Percentiles rank a stretch among this genome's conserved stretches.
phyloP scores from a whole-genome alignment of 192 early-diverging fungal species.

The Ramicandelaber brevisporus region DNA sequence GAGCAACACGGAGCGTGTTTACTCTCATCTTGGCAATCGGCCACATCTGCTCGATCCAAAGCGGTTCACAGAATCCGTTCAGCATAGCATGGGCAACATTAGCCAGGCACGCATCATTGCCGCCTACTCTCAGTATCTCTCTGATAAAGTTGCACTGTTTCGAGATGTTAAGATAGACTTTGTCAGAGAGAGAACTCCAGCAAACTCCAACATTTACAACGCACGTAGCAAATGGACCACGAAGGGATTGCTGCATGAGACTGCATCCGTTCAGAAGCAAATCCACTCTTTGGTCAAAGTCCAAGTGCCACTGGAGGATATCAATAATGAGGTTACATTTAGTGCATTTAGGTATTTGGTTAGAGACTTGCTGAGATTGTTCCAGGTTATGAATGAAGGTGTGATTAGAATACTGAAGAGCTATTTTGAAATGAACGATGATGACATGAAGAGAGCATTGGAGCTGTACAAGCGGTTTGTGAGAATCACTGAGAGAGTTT shows the following conservation, averaged over 20 bases:
- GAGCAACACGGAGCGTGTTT: constrained; percentile 11
- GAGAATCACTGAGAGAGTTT: constrained; percentile 18
- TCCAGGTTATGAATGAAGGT: constrained; percentile 24
- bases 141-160: constrained; percentile 17
- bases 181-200: constrained; percentile 12
- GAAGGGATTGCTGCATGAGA: constrained; percentile 18
- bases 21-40: constrained; percentile 13
- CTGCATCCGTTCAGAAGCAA: constrained; percentile 17
- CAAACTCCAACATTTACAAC: constrained; percentile 15
- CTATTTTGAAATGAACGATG: constrained; percentile 19
- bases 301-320: constrained; percentile 15
- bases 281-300: constrained; percentile 20
- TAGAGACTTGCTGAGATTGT: constrained; percentile 22
- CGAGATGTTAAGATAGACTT: constrained; percentile 19
- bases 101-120: constrained; percentile 24
- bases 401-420: constrained; percentile 27
- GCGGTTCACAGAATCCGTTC: constrained; percentile 12
- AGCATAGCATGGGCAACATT: constrained; percentile 4
- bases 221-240: constrained; percentile 9
- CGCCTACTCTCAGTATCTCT: constrained; percentile 17
- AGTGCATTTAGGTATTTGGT: constrained; percentile 18
- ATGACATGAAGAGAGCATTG: constrained; percentile 18
- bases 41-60: constrained; percentile 15
- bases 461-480: constrained; percentile 24
- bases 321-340: constrained; percentile 22